A percentile compares a stretch with the other conserved stretches of the same genome.
Conservation (phyloP, 331 rosid genomes). For the Erythrophleum ivorense region DNA sequence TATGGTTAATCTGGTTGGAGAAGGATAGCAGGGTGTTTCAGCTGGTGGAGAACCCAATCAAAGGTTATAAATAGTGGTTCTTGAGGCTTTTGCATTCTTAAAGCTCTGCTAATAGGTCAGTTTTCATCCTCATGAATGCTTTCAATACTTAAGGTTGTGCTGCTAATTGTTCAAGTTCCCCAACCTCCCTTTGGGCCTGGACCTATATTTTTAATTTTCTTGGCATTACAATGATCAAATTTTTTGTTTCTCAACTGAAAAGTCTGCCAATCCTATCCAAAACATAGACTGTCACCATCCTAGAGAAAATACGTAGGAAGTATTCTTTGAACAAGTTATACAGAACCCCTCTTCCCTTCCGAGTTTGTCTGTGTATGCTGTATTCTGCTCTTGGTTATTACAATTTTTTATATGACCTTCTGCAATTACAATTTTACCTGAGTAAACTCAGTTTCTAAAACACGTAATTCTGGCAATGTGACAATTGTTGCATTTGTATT, state of each 20-base stretch:
- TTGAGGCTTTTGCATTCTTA: background rate
- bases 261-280: background rate
- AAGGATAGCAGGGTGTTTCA: background rate
- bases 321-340: conserved; percentile 11
- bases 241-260: background rate
- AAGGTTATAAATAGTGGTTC: background rate
- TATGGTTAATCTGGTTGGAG: background rate
- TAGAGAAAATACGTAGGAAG: conserved; percentile 19
- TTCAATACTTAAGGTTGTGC: background rate
- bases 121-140: conserved; percentile 2
- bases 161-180: background rate
- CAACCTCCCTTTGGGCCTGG: background rate
- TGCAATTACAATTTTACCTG: background rate
- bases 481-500: conserved; percentile 18
- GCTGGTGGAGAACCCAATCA: background rate
- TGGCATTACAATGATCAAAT: conserved; percentile 4
- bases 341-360: background rate
- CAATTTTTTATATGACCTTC: background rate
- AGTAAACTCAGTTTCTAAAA: background rate
- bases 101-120: background rate
- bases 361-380: background rate
- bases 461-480: background rate
- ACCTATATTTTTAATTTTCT: background rate
- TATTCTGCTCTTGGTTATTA: conserved; percentile 2
- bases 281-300: background rate